Conservation (phyloP, 208 protist species). For the Lotmaria passim region DNA sequence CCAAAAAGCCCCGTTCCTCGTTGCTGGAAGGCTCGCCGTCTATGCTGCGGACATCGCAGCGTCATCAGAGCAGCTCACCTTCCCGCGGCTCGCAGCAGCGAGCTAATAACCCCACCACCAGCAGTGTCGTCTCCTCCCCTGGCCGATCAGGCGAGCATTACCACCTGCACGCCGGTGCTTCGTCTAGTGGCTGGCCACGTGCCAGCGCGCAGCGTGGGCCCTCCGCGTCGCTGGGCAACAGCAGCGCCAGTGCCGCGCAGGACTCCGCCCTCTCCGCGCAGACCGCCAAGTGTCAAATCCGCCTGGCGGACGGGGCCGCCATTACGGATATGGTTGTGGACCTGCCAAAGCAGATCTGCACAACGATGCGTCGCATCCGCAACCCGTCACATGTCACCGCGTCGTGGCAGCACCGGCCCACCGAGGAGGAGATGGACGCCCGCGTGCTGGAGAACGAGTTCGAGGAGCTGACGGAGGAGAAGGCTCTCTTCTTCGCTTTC, state of each 20-base stretch:
- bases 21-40: not conserved
- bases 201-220: slow-evolving; percentile 14
- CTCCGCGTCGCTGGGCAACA: slow-evolving; percentile 5
- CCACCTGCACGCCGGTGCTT: not conserved
- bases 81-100: slow-evolving; percentile 27
- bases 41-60: slow-evolving; percentile 4
- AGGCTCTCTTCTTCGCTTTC: slow-evolving; percentile 81
- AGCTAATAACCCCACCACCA: too few relatives aligned
- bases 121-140: too few relatives aligned
- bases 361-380: slow-evolving; percentile 72
- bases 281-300: slow-evolving; percentile 52
- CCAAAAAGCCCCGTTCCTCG: slow-evolving; percentile 17
- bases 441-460: slow-evolving; percentile 83
- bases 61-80: slow-evolving; percentile 15
- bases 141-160: slow-evolving; percentile 3
- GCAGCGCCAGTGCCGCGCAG: not conserved
- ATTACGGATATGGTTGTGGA: slow-evolving; percentile 78
- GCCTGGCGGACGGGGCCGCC: slow-evolving; percentile 58
- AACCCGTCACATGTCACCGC: slow-evolving; percentile 48
- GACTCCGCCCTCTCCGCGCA: slow-evolving; percentile 43
- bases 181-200: not conserved
- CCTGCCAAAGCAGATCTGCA: slow-evolving; percentile 56
- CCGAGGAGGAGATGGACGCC: slow-evolving; percentile 59
- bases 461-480: slow-evolving; percentile 71
- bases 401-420: slow-evolving; percentile 74